A percentile compares a stretch with the other conserved stretches of the same genome.
phyloP scores from a whole-genome alignment of 2,329 filamentous ascomycete genomes.

The Anthostomella pinea region DNA sequence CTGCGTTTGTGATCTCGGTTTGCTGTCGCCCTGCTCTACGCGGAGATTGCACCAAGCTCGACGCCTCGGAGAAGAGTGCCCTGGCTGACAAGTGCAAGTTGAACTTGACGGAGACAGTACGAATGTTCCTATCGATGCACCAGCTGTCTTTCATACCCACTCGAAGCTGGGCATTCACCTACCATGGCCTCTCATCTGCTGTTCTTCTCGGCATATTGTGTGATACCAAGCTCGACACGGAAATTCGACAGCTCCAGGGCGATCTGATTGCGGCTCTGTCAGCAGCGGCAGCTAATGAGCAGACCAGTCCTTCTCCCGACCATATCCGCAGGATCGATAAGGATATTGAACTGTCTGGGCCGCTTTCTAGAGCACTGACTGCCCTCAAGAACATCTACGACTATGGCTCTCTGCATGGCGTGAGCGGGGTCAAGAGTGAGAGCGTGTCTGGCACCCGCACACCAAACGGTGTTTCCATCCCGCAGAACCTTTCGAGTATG shows the following conservation, averaged over 20 bases:
- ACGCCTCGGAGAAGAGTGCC: constrained; percentile 49
- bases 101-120: constrained; percentile 63
- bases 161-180: constrained; percentile 66
- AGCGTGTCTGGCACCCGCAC: constrained; percentile 42
- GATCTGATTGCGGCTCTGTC: constrained; percentile 63
- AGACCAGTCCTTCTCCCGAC: constrained; percentile 47
- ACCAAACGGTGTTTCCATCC: constrained; percentile 45
- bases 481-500: constrained; percentile 28
- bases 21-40: constrained; percentile 62
- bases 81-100: constrained; percentile 58
- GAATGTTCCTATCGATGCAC: constrained; percentile 69
- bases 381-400: constrained; percentile 66
- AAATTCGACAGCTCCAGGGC: constrained; percentile 61
- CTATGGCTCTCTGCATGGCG: constrained; percentile 56
- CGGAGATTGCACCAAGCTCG: constrained; percentile 49
- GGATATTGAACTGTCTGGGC: constrained; percentile 61
- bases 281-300: constrained; percentile 61
- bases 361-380: constrained; percentile 57
- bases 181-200: constrained; percentile 64
- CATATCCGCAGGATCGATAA: constrained; percentile 55
- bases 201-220: constrained; percentile 61
- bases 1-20: constrained; percentile 63
- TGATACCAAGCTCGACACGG: constrained; percentile 61
- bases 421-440: constrained; percentile 46
- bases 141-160: constrained; percentile 65